Percentiles rank a stretch among this genome's conserved stretches.
These are phyloP conservation scores for Colletotrichum nymphaeae DNA, from an alignment of 2,329 filamentous ascomycete genomes.

Conservation along the genomic window DNA sequence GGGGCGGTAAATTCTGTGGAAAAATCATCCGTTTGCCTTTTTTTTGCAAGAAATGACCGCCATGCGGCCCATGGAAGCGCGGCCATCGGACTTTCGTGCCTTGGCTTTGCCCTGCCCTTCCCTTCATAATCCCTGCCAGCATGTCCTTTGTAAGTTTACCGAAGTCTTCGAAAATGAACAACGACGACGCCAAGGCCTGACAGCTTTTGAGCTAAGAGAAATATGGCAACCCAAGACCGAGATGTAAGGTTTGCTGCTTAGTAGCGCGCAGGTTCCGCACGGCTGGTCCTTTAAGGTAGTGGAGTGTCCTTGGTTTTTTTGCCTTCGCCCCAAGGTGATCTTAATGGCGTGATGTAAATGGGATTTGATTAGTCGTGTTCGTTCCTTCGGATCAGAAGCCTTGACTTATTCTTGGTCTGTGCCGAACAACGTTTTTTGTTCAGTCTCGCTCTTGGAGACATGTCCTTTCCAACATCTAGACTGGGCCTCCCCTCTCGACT, in stretches of 20 bases:
- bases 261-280: neutral
- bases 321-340: neutral
- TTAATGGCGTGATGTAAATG: neutral
- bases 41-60: neutral
- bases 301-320: neutral
- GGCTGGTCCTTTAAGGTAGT: constrained; percentile 1
- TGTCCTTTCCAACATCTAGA: too few species aligned
- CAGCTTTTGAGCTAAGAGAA: neutral
- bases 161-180: neutral
- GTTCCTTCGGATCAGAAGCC: neutral
- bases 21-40: neutral
- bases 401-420: neutral
- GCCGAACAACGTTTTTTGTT: neutral
- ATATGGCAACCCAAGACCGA: neutral
- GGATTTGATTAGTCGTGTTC: neutral
- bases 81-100: neutral
- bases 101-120: neutral
- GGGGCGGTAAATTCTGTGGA: too few species aligned
- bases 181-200: neutral
- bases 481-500: too few species aligned
- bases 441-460: too few species aligned
- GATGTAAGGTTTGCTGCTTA: neutral
- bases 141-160: neutral
- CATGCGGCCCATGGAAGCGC: neutral
- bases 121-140: neutral